These are phyloP conservation scores for Microascus cirrosus DNA, from an alignment of 2,329 filamentous ascomycete genomes.

Conservation along the genomic window DNA sequence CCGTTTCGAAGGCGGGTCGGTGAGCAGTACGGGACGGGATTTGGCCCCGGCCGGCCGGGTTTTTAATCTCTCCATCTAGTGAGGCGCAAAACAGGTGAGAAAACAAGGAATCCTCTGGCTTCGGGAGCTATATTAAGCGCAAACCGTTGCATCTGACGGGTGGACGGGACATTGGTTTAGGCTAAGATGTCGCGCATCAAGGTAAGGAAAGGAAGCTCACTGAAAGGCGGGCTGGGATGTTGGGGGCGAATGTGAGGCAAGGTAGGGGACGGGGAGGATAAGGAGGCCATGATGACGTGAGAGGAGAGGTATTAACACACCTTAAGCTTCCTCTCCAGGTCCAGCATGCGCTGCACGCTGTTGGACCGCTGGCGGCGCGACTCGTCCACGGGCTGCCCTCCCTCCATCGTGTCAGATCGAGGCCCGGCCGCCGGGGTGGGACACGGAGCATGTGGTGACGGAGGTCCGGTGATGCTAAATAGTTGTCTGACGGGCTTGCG, in stretches of 20 bases:
- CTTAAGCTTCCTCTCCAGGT: slow-evolving; percentile 3
- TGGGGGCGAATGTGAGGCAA: background rate
- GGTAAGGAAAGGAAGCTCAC: background rate
- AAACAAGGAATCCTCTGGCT: background rate
- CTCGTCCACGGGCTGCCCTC: background rate
- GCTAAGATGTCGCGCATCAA: background rate
- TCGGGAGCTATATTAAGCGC: background rate
- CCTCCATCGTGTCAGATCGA: background rate
- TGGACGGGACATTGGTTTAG: background rate
- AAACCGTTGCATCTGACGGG: background rate
- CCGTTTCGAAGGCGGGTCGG: background rate
- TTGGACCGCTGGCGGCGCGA: slow-evolving; percentile 1
- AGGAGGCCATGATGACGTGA: background rate
- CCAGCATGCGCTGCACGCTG: slow-evolving; percentile 5
- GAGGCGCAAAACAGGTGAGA: background rate
- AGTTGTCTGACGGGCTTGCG: background rate
- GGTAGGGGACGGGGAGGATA: background rate
- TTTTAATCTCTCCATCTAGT: slow-evolving; percentile 2
- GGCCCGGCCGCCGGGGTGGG: background rate
- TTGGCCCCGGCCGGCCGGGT: background rate
- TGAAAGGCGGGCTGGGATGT: background rate
- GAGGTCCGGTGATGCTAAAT: background rate
- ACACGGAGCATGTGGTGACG: background rate
- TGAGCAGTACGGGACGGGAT: background rate
- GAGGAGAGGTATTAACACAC: background rate